Evolutionary conservation across 352 stramenopile species (phyloP).

Genomic region (Phytophthora fragariae): DNA sequence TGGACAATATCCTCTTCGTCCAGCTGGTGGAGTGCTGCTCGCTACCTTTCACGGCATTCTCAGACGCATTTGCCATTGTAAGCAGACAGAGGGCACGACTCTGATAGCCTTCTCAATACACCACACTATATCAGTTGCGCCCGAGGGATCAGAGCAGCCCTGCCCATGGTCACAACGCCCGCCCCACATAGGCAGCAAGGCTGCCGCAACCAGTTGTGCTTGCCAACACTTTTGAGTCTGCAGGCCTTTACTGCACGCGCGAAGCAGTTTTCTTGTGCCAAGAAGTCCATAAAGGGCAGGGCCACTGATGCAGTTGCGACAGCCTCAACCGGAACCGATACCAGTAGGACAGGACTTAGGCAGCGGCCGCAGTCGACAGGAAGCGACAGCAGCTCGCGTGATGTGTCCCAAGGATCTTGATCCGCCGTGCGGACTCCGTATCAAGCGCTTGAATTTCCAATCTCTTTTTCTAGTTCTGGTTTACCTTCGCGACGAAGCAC

Average conservation of each 20-base stretch:
- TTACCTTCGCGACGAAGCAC: background rate
- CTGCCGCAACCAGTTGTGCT: background rate
- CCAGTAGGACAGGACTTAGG: too few relatives aligned
- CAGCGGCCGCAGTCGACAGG: background rate
- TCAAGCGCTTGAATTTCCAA: background rate
- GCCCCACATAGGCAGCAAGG: background rate
- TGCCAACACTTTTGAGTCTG: too few relatives aligned
- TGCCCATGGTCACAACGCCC: background rate
- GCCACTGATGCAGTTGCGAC: too few relatives aligned
- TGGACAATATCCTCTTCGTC: background rate
- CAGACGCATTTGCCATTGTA: background rate
- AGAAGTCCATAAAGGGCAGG: too few relatives aligned
- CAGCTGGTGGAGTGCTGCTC: background rate
- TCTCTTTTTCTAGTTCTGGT: conserved; percentile 17
- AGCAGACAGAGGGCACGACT: background rate
- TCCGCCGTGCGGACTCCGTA: too few relatives aligned
- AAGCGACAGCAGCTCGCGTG: background rate
- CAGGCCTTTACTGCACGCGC: too few relatives aligned
- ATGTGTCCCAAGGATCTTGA: background rate
- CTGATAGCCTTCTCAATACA: too few relatives aligned
- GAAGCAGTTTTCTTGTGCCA: too few relatives aligned
- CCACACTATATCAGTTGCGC: too few relatives aligned
- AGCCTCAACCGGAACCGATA: too few relatives aligned
- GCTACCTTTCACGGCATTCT: background rate
- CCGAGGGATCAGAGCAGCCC: background rate